phyloP scores from a whole-genome alignment of 352 stramenopile genomes.

The Hyaloperonospora arabidopsidis region DNA sequence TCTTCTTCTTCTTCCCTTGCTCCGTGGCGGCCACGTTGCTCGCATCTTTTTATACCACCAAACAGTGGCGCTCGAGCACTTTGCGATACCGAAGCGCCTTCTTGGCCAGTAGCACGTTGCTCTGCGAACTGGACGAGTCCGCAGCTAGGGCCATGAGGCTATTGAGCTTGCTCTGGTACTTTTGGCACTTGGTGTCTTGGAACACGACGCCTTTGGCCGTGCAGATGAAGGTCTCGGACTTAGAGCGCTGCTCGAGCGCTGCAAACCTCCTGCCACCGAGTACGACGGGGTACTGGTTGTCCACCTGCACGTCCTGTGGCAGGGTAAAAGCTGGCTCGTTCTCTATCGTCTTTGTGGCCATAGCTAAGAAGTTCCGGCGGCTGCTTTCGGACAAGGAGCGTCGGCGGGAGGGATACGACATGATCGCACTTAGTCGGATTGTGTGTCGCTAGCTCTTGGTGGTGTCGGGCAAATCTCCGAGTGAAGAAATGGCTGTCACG shows the following conservation, averaged over 20 bases:
- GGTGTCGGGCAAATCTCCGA: constrained; percentile 12
- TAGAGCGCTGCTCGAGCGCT: constrained; percentile 17
- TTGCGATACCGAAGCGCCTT: constrained; percentile 34
- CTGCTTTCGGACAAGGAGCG: constrained; percentile 18
- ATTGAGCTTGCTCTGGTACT: constrained; percentile 15
- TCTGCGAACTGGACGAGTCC: constrained; percentile 15
- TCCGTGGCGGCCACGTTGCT: constrained; percentile 3
- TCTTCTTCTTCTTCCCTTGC: not conserved
- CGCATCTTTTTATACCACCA: constrained; percentile 5
- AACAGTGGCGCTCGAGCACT: constrained; percentile 18
- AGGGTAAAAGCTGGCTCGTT: not conserved
- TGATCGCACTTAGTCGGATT: constrained; percentile 1
- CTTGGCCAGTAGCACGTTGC: constrained; percentile 29
- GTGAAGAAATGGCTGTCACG: constrained; percentile 4
- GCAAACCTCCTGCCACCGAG: constrained; percentile 5
- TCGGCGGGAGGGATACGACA: constrained; percentile 6
- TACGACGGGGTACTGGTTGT: constrained; percentile 9
- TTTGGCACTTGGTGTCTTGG: constrained; percentile 18
- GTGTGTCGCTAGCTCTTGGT: constrained; percentile 6
- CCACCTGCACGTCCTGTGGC: constrained; percentile 1
- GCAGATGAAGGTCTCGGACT: constrained; percentile 32
- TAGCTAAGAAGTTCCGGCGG: constrained; percentile 1
- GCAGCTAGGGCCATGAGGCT: constrained; percentile 18
- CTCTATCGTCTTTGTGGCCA: not conserved
- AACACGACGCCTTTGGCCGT: constrained; percentile 27